A percentile compares a stretch with the other conserved stretches of the same genome.
Evolutionary conservation across 768 basidiomycete species (phyloP).

Genomic region (Phallus indusiatus): DNA sequence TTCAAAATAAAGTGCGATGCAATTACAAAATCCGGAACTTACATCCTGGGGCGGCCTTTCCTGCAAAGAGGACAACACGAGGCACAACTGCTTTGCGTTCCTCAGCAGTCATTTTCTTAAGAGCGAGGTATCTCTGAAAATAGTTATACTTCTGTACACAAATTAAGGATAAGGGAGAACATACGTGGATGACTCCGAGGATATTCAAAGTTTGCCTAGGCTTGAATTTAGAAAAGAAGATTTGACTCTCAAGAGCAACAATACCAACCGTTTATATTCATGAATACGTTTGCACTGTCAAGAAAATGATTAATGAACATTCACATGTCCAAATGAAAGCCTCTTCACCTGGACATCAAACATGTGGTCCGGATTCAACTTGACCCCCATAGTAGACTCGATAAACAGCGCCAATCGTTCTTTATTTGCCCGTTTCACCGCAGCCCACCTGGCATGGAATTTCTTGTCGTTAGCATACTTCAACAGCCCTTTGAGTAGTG

Average conservation of each 20-base stretch:
- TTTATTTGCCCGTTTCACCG: conserved; percentile 87
- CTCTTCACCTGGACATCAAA: conserved; percentile 84
- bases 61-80: conserved; percentile 94
- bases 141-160: background rate
- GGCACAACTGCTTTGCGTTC: conserved; percentile 77
- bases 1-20: conserved; percentile 4
- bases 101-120: conserved; percentile 71
- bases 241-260: conserved; percentile 11
- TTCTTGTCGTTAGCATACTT: conserved; percentile 58
- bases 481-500: conserved; percentile 68
- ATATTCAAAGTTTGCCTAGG: conserved; percentile 94
- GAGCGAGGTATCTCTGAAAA: conserved; percentile 60
- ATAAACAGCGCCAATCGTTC: conserved; percentile 74
- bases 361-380: conserved; percentile 65
- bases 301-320: conserved; percentile 4
- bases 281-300: conserved; percentile 61
- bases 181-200: conserved; percentile 76
- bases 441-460: conserved; percentile 75
- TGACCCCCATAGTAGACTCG: conserved; percentile 58
- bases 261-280: conserved; percentile 66
- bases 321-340: background rate
- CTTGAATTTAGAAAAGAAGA: background rate
- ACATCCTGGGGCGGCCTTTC: conserved; percentile 94
- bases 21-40: conserved; percentile 17
- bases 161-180: conserved; percentile 16